Percentiles rank a stretch among this genome's conserved stretches.
phyloP scores from a whole-genome alignment of 805 yeast genomes.

The Metschnikowia lachancei region DNA sequence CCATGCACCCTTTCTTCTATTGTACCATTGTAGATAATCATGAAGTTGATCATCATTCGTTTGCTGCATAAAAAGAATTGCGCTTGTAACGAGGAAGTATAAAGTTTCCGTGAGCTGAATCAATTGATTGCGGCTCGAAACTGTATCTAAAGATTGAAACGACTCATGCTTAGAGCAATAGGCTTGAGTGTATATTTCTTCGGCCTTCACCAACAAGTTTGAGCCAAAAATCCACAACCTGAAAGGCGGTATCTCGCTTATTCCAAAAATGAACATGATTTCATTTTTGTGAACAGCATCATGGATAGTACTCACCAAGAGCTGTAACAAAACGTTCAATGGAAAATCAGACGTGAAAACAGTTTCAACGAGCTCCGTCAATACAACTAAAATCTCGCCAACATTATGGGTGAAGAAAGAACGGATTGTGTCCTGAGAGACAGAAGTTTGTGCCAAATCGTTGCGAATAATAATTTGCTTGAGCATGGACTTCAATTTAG shows the following conservation, averaged over 20 bases:
- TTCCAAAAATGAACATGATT: slow-evolving; percentile 31
- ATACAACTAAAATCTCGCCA: slow-evolving; percentile 25
- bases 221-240: slow-evolving; percentile 51
- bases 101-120: slow-evolving; percentile 30
- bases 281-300: slow-evolving; percentile 41
- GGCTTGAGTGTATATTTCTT: slow-evolving; percentile 37
- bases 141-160: slow-evolving; percentile 12
- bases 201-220: slow-evolving; percentile 37
- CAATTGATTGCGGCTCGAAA: slow-evolving; percentile 21
- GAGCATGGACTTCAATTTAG: slow-evolving; percentile 15
- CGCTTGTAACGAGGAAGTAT: slow-evolving; percentile 35
- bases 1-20: slow-evolving; percentile 47
- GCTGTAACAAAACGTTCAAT: slow-evolving; percentile 17
- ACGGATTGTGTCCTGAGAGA: slow-evolving; percentile 24
- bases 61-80: slow-evolving; percentile 36
- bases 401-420: slow-evolving; percentile 28
- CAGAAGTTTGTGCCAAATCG: slow-evolving; percentile 5
- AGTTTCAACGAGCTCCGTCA: slow-evolving; percentile 28
- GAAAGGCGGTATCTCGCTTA: slow-evolving; percentile 24
- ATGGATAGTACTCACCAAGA: slow-evolving; percentile 30
- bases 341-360: slow-evolving; percentile 21
- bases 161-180: slow-evolving; percentile 13
- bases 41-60: slow-evolving; percentile 25
- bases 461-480: slow-evolving; percentile 11
- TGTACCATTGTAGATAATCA: slow-evolving; percentile 36